Evolutionary conservation across 2,329 filamentous ascomycete genomes (phyloP).

Genomic region (Pseudogymnoascus sp.): DNA sequence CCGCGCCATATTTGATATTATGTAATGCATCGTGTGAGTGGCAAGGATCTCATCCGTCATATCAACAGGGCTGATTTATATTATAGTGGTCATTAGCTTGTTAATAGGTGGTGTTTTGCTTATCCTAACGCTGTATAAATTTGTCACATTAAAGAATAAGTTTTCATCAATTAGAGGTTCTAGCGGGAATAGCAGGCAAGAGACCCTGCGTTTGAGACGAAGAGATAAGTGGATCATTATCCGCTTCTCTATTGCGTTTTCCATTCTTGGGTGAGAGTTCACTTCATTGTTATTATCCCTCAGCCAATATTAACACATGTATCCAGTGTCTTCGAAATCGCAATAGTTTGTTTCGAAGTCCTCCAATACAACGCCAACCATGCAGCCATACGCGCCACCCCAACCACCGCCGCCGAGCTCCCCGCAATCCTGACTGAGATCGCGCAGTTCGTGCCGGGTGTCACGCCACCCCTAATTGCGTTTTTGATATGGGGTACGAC

Average conservation of each 20-base stretch:
- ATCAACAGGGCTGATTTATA: constrained; percentile 7
- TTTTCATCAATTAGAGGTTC: neutral
- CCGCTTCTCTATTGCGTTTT: constrained; percentile 12
- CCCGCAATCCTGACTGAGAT: neutral
- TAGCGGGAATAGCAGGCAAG: neutral
- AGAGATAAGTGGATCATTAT: constrained; percentile 13
- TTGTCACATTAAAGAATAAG: constrained; percentile 26
- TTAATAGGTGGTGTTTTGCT: constrained; percentile 32
- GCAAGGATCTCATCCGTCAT: neutral
- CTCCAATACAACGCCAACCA: constrained; percentile 1
- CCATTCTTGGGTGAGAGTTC: neutral
- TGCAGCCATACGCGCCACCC: neutral
- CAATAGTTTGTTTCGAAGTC: constrained; percentile 11
- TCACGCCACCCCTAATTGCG: constrained; percentile 4
- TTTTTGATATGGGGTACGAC: constrained; percentile 12
- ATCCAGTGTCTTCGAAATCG: constrained; percentile 10
- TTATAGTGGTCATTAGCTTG: constrained; percentile 36
- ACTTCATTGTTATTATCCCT: neutral
- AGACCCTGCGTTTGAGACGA: neutral
- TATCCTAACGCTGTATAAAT: constrained; percentile 35
- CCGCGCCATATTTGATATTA: neutral
- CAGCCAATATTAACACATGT: neutral
- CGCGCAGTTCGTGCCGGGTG: constrained; percentile 11
- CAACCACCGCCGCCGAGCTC: neutral
- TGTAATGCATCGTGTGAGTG: neutral